Evolutionary conservation across 2,329 filamentous ascomycete species (phyloP), one percentile per base, ranked within the genome.

Genomic region (Aspergillus thermomutatus): DNA sequence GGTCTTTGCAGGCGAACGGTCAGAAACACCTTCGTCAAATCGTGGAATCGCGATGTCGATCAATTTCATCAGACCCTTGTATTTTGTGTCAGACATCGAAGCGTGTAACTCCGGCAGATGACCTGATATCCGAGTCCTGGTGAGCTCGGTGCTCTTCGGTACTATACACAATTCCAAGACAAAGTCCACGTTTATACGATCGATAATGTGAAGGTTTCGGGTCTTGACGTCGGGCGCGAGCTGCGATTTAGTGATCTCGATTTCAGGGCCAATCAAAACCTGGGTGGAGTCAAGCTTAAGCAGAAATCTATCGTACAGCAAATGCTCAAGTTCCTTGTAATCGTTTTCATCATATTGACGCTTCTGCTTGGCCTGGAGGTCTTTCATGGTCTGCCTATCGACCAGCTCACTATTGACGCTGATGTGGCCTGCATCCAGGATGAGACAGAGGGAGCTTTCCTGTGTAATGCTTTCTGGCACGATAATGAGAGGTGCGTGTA

Each of bases 221-320:
- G 82, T 80, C 6, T 88, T 84, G 26, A 88, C 84, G 60, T 85
- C 83, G 27, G 86, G 81, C 11, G 83, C 82, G 3, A 99, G 80
- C 65, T 97, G 91, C 4, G 87, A 82, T 69, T 93, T 94, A 0
- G 95, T 94, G 62, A 91, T 90, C 53, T 95, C 88, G 49, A 99
- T 91, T 0, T 93, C 95, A 0, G 92, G 92, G 0, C 94, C 94
- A 60, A 99, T 96, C 47, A 99, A 82, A 19, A 99, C 87, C 73
- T 99, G 94, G 0, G 94, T 99, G 0, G 93, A 96, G 21, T 95
- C 89, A 27, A 99, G 81, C 69, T 96, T 96, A 65, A 99, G 84
- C 45, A 91, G 80, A 72, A 99, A 99, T 54, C 92, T 94, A 80
- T 99, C 94, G 70, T 99, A 99, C 89, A 99, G 96, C 65, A 96